These are phyloP conservation scores for Chlorophyllum brunneum DNA, from an alignment of 768 basidiomycete species.

Conservation along the genomic window DNA sequence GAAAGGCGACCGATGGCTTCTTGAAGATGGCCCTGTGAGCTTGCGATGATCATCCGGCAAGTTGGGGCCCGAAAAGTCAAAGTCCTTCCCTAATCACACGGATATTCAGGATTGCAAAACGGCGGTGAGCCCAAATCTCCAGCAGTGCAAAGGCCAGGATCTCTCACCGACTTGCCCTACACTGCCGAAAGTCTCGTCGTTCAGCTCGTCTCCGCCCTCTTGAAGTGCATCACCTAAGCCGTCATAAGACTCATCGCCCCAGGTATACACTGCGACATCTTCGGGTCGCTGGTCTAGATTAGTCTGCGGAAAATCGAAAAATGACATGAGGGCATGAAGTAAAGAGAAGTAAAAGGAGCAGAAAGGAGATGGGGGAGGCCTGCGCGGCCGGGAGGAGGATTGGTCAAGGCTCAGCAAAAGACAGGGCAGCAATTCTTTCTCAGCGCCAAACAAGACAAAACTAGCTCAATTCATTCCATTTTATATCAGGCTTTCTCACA, in stretches of 20 bases:
- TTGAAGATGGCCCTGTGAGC: constrained; percentile 19
- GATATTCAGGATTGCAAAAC: constrained; percentile 12
- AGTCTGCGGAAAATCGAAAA: constrained; percentile 71
- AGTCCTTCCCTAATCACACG: constrained; percentile 70
- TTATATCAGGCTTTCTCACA: background rate
- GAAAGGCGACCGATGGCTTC: constrained; percentile 15
- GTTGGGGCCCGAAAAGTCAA: constrained; percentile 68
- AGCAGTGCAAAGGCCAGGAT: background rate
- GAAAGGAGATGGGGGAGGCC: constrained; percentile 8
- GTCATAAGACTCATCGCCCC: constrained; percentile 89
- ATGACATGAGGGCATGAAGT: constrained; percentile 59
- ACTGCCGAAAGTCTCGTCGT: constrained; percentile 95
- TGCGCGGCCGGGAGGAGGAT: background rate
- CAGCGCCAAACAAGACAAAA: constrained; percentile 13
- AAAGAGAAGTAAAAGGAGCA: background rate
- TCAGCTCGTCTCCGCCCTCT: constrained; percentile 89
- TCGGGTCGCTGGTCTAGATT: constrained; percentile 65
- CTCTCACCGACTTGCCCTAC: constrained; percentile 65
- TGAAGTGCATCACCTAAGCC: constrained; percentile 83
- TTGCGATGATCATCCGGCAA: constrained; percentile 25
- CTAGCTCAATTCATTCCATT: background rate
- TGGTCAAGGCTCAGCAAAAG: constrained; percentile 1
- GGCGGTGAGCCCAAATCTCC: background rate
- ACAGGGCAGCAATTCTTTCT: constrained; percentile 1
- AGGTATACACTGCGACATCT: constrained; percentile 87